Base-by-base conservation (phyloP, 1,284 basidiomycete species). In the Cryptococcus sp. region DNA sequence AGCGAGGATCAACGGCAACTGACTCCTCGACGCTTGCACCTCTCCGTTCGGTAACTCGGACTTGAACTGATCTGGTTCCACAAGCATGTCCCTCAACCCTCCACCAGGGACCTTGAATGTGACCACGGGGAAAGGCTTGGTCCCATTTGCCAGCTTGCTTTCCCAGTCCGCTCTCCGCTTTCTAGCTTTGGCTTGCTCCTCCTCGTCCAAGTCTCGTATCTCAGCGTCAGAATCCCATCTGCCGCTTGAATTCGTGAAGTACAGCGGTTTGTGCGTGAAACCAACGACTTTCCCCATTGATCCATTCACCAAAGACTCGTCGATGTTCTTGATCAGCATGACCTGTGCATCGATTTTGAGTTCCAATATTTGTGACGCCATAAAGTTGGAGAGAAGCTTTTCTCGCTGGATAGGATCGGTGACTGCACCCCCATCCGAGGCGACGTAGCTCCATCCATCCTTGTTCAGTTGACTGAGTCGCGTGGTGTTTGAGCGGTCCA, bases 1-100 rank as follows among this genome's bases (percentile, higher is more conserved):
- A 0, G 90, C 85, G n/a, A 93, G 83, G 58, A 93, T 91, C 38
- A 94, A 79, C 0, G 90, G 91, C 1, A 93, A 76, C 88, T 93
- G 91, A 3, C 75, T 82, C 71, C 86, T 82, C 66, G 80, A 86
- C 53, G 87, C 88, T 74, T 91, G 89, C 15, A 92, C 74, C 73
- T 93, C 88, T 0, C 91, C 92, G 71, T 81, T 88, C 16, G 89
- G 88, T 39, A 90, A 81, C 74, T 95, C 92, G 3, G 88, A 85
- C 79, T 92, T 95, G 85, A 90, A 96, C 8, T 73, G 77, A 65
- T 95, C 92, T 13, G 86, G 84, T 60, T 82, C 74, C n/a, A 93
- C 85, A 41, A 90, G 74, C 68, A 87, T 81, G 51, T 71, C 83
- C 80, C 70, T 65, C 19, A 69, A 77, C 5, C 85, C 85, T 55